phyloP scores from a whole-genome alignment of 2,329 filamentous ascomycete genomes.

The Phialocephala subalpina region DNA sequence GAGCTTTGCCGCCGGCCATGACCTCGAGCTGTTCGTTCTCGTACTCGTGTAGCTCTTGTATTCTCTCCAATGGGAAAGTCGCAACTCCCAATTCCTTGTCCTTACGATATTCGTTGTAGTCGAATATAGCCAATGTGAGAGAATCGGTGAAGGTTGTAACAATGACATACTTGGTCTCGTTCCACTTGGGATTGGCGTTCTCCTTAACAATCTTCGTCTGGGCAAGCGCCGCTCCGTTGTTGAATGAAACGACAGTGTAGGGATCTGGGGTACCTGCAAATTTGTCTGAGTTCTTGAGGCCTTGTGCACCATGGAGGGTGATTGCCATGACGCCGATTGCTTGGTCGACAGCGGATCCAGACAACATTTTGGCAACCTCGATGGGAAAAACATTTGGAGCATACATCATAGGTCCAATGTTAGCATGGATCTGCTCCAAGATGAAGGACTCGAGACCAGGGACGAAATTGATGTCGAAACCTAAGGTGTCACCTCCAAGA shows the following conservation, averaged over 20 bases:
- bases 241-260: conserved; percentile 85
- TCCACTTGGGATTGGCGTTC: conserved; percentile 89
- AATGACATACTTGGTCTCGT: conserved; percentile 95
- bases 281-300: conserved; percentile 94
- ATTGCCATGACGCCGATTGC: conserved; percentile 93
- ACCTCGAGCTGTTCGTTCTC: conserved; percentile 90
- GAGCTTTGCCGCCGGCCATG: conserved; percentile 81
- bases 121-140: conserved; percentile 84
- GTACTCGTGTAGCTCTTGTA: conserved; percentile 79
- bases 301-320: conserved; percentile 88
- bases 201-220: conserved; percentile 90
- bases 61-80: conserved; percentile 82
- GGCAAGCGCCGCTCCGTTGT: conserved; percentile 81
- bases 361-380: conserved; percentile 97
- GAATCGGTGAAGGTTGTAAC: conserved; percentile 90
- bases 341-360: conserved; percentile 92
- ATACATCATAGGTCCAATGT: conserved; percentile 96
- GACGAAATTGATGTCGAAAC: conserved; percentile 99
- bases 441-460: conserved; percentile 94
- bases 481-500: conserved; percentile 91
- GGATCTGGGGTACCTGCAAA: conserved; percentile 93
- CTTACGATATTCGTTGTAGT: conserved; percentile 96
- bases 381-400: conserved; percentile 97
- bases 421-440: conserved; percentile 93
- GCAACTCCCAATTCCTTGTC: conserved; percentile 93